These are phyloP conservation scores for Xylaria venustula DNA, from an alignment of 495 filamentous ascomycete genomes.

Conservation along the genomic window DNA sequence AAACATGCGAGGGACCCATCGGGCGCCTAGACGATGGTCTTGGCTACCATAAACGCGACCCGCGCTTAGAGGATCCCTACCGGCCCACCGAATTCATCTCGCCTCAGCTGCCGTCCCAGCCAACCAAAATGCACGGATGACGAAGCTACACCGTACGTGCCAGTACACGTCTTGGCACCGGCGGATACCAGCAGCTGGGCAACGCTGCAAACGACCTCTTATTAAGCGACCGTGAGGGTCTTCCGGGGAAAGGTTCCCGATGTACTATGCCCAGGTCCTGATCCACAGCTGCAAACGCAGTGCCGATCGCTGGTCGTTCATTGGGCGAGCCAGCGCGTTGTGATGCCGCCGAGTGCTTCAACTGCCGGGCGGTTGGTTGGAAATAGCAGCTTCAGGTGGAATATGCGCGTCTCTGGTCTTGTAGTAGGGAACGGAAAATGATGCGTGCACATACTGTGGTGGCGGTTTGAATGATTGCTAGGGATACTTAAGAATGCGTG, in stretches of 20 bases:
- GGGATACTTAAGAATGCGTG: slow-evolving; percentile 4
- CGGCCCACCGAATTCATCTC: slow-evolving; percentile 26
- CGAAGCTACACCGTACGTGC: slow-evolving; percentile 2
- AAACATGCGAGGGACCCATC: slow-evolving; percentile 1
- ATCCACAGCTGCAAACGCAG: slow-evolving; percentile 2
- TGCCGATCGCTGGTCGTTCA: neutral
- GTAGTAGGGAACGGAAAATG: too few species aligned
- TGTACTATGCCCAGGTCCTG: neutral
- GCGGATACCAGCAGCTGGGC: slow-evolving; percentile 1
- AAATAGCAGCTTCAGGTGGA: neutral
- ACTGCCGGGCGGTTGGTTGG: slow-evolving; percentile 7
- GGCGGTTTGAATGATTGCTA: too few species aligned
- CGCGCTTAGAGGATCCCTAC: slow-evolving; percentile 26
- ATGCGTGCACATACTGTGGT: too few species aligned
- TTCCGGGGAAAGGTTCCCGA: neutral
- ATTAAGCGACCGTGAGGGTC: neutral
- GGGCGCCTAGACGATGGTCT: slow-evolving; percentile 3
- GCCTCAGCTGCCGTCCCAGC: slow-evolving; percentile 13
- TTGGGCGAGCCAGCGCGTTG: slow-evolving; percentile 6
- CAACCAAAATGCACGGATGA: slow-evolving; percentile 24
- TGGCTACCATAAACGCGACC: slow-evolving; percentile 20
- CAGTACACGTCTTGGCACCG: too few species aligned
- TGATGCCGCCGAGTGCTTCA: slow-evolving; percentile 12
- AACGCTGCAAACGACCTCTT: neutral
- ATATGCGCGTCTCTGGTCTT: neutral